These are phyloP conservation scores for Epichloe glyceriae DNA, from an alignment of 2,329 filamentous ascomycete genomes.

Conservation along the genomic window DNA sequence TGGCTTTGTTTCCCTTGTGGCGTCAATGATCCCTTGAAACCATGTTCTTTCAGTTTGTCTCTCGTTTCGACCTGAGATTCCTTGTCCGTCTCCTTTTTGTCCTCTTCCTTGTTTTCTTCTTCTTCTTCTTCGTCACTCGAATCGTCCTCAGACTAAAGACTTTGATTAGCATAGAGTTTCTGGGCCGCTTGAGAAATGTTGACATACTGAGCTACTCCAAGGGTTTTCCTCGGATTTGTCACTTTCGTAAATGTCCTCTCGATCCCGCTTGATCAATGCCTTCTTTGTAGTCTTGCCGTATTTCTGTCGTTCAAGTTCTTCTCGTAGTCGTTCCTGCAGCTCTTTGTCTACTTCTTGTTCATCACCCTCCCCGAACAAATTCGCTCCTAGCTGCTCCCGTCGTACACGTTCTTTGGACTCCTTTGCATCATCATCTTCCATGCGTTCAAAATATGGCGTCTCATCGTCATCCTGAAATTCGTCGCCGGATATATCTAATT, in stretches of 20 bases:
- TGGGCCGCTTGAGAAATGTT: not conserved
- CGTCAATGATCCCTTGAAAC: conserved; percentile 55
- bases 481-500: conserved; percentile 53
- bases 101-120: conserved; percentile 37
- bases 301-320: conserved; percentile 55
- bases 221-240: conserved; percentile 39
- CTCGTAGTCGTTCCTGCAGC: conserved; percentile 54
- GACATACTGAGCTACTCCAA: conserved; percentile 26
- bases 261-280: conserved; percentile 70
- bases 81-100: conserved; percentile 52
- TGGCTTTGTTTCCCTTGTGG: conserved; percentile 35
- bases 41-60: conserved; percentile 40
- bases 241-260: conserved; percentile 74
- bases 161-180: conserved; percentile 9
- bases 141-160: conserved; percentile 36
- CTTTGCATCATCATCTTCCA: conserved; percentile 71
- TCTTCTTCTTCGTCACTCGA: conserved; percentile 22
- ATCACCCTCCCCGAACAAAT: conserved; percentile 60
- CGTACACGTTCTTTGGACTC: conserved; percentile 60
- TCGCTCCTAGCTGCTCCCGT: conserved; percentile 73
- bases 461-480: conserved; percentile 87
- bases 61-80: conserved; percentile 38
- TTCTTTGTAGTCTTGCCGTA: conserved; percentile 70
- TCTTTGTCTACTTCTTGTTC: conserved; percentile 65
- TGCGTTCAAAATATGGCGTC: conserved; percentile 57